These are phyloP conservation scores for Taxawa tesnikishii DNA, from an alignment of 2,329 filamentous ascomycete species.

Conservation along the genomic window DNA sequence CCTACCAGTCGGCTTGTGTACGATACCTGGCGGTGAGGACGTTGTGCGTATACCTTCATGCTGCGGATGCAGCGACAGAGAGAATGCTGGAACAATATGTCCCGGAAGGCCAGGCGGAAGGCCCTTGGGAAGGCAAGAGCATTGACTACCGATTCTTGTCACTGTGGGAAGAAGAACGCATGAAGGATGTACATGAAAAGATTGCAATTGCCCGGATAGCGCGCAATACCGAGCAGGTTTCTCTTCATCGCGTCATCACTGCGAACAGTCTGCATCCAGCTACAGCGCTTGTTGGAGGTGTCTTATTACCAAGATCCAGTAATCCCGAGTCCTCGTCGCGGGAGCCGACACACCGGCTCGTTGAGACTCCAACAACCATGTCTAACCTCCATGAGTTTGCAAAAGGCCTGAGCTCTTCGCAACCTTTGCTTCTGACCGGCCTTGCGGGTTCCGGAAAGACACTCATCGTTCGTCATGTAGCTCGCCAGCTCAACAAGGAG, in stretches of 20 bases:
- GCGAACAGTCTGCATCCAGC: slow-evolving; percentile 14
- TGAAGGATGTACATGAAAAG: slow-evolving; percentile 18
- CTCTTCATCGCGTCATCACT: slow-evolving; percentile 6
- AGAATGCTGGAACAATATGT: slow-evolving; percentile 56
- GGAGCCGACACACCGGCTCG: slow-evolving; percentile 34
- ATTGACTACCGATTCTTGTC: slow-evolving; percentile 70
- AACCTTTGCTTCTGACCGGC: slow-evolving; percentile 71
- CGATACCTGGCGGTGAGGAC: slow-evolving; percentile 73
- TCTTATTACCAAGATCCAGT: slow-evolving; percentile 1
- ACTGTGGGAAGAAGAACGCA: slow-evolving; percentile 50
- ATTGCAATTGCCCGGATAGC: slow-evolving; percentile 2
- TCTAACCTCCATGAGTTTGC: slow-evolving; percentile 62
- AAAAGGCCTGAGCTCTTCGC: slow-evolving; percentile 49
- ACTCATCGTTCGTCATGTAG: slow-evolving; percentile 68
- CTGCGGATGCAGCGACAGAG: slow-evolving; percentile 68
- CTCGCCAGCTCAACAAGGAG: slow-evolving; percentile 65
- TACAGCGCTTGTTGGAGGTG: slow-evolving; percentile 9
- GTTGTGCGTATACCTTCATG: slow-evolving; percentile 66
- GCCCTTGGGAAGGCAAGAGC: slow-evolving; percentile 59
- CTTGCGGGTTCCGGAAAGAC: slow-evolving; percentile 86
- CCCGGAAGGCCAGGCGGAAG: slow-evolving; percentile 50
- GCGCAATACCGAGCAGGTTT: background rate
- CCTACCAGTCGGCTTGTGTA: slow-evolving; percentile 44
- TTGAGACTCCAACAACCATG: slow-evolving; percentile 61
- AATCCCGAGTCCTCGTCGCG: background rate